A percentile compares a stretch with the other conserved stretches of the same genome.
Conservation (phyloP, 1,284 basidiomycete species). For the Moesziomyces sp. region DNA sequence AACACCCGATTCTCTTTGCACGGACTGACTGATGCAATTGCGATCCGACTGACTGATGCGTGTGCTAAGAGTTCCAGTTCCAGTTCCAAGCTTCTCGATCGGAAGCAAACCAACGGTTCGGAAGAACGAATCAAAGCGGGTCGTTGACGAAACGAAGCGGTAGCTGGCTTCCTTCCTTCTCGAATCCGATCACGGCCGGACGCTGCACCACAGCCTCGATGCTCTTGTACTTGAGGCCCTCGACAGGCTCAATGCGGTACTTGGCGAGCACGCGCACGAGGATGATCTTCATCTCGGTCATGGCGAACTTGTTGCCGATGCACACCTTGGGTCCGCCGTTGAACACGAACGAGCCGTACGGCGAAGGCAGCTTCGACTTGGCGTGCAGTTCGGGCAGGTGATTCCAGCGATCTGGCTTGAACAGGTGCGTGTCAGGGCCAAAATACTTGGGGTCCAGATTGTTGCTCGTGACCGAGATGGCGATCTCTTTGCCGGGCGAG, state of each 20-base stretch:
- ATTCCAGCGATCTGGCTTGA: constrained; percentile 61
- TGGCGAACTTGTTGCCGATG: constrained; percentile 60
- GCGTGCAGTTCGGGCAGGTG: constrained; percentile 33
- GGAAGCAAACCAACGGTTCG: no score
- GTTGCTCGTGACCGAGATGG: constrained; percentile 46
- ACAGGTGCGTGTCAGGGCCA: constrained; percentile 55
- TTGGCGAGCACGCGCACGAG: constrained; percentile 33
- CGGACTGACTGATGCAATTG: constrained; percentile 3
- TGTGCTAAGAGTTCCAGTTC: neutral
- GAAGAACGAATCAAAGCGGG: constrained; percentile 7
- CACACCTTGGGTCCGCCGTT: constrained; percentile 60
- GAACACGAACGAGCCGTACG: constrained; percentile 53
- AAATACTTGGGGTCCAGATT: constrained; percentile 48
- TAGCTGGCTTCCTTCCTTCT: constrained; percentile 47
- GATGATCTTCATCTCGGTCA: constrained; percentile 53
- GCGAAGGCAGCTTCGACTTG: constrained; percentile 41
- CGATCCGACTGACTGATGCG: neutral
- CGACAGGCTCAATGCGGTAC: constrained; percentile 38
- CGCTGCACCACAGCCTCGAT: constrained; percentile 49
- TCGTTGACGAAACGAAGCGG: constrained; percentile 35
- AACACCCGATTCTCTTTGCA: no score
- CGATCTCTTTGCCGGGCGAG: constrained; percentile 32
- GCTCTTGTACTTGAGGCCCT: constrained; percentile 47
- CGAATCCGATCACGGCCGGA: constrained; percentile 39
- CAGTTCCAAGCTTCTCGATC: neutral